phyloP scores from a whole-genome alignment of 495 filamentous ascomycete genomes.

The Aspergillus cavernicola region DNA sequence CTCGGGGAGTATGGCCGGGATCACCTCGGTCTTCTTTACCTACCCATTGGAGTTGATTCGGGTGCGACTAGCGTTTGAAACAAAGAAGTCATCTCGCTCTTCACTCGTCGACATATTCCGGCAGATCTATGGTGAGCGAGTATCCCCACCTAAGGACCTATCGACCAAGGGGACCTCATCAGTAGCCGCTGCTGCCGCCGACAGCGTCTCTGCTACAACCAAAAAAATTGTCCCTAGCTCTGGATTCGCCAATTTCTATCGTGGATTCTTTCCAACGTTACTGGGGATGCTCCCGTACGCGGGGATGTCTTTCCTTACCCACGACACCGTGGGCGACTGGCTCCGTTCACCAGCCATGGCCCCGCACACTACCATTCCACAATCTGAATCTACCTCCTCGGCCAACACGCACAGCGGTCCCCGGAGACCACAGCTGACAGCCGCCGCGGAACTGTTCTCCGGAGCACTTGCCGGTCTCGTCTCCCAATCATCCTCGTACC shows the following conservation, averaged over 20 bases:
- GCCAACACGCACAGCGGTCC: conserved; percentile 21
- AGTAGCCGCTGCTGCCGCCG: conserved; percentile 28
- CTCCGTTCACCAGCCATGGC: conserved; percentile 64
- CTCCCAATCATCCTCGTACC: conserved; percentile 88
- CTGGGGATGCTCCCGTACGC: conserved; percentile 96
- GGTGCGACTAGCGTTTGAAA: conserved; percentile 92
- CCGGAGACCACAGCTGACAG: conserved; percentile 49
- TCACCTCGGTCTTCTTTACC: conserved; percentile 89
- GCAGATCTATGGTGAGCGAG: conserved; percentile 77
- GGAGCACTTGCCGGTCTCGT: conserved; percentile 83
- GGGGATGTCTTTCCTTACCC: conserved; percentile 93
- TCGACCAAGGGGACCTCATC: conserved; percentile 14
- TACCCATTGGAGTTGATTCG: conserved; percentile 91
- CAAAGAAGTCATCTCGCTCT: conserved; percentile 60
- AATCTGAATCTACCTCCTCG: conserved; percentile 23
- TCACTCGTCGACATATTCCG: conserved; percentile 68
- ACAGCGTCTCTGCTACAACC: conserved; percentile 33
- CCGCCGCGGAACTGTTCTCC: conserved; percentile 73
- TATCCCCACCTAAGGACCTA: conserved; percentile 25
- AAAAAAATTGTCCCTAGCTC: conserved; percentile 50
- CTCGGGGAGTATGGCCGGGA: conserved; percentile 77
- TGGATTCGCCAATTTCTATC: conserved; percentile 87
- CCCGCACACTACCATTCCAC: conserved; percentile 60
- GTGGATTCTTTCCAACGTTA: conserved; percentile 85
- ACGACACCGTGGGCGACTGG: conserved; percentile 80